Evolutionary conservation across 1,284 basidiomycete genomes (phyloP).

Genomic region (Ganoderma resinaceum): DNA sequence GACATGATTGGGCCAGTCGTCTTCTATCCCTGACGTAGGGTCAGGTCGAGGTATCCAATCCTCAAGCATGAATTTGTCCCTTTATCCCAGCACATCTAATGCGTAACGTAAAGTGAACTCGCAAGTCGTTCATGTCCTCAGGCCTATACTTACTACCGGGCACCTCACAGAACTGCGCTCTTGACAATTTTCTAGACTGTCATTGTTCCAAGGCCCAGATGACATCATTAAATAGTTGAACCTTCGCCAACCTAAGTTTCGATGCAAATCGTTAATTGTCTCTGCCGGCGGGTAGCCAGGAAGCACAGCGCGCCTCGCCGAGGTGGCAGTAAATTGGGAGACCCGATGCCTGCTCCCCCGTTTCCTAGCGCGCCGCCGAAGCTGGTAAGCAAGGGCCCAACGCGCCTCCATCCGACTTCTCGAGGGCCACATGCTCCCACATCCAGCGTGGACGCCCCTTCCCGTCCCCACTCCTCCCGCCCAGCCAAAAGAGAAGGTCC

Average conservation of each 20-base stretch:
- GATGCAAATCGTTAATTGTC: neutral
- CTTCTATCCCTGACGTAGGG: neutral
- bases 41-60: neutral
- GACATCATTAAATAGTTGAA: neutral
- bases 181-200: neutral
- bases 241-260: neutral
- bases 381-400: neutral
- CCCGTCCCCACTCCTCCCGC: neutral
- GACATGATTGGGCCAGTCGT: neutral
- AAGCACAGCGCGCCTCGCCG: too few relatives aligned
- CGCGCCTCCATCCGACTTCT: neutral
- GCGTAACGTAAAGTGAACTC: neutral
- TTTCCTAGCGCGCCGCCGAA: neutral
- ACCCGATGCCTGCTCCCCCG: neutral
- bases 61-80: neutral
- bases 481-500: neutral
- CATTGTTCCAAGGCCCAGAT: neutral
- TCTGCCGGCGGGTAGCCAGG: neutral
- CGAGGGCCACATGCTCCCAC: neutral
- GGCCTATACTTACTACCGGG: neutral
- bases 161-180: neutral
- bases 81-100: neutral
- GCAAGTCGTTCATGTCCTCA: neutral
- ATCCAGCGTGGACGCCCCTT: neutral
- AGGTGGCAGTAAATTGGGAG: neutral